Base-by-base conservation (phyloP, 108 stramenopile species). In the Stephanodiscus triporus region DNA sequence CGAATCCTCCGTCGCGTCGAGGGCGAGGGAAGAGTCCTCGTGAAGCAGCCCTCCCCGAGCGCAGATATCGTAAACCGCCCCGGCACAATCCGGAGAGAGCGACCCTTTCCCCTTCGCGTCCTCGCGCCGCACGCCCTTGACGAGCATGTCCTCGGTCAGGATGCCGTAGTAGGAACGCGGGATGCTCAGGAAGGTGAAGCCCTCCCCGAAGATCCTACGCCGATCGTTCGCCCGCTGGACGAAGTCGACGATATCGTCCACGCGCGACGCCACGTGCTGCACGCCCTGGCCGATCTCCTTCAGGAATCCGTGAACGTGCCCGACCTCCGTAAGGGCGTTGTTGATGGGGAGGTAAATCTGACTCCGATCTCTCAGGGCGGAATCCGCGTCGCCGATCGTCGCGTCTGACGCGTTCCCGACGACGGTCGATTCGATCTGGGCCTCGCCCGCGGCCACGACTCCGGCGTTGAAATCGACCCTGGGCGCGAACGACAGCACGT, bases 401-500 rank as follows among this genome's bases (percentile, higher is more conserved):
- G 80, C 63, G 1, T 5, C 40, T 1, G 40, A 5, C 16, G 56
- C 63, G 73, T 96, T 96, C 9, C 95, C 95, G 9, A 90, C 91
- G 17, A 96, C 95, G 14, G 95, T 96, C 66, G 82, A 84, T 63
- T 96, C 95, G 74, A 96, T 96, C 64, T 94, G 92, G 2, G 95
- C 92, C 63, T 93, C 92, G 40, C 95, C 95, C 9, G 95, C 95
- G 4, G 95, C 95, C 0, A 96, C 92, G 11, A 93, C 95, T 2
- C 92, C 95, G 2, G 95, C 95, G 82, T 96, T 96, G 77, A 96
- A 96, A 83, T 96, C 95, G 16, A 89, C 89, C 79, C 90, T 94
- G 27, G 92, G 86, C 0, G 84, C 83, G 67, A 96, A 96, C 9
- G 83, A 86, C 0, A 96, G 75, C 0, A 89, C 89, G 53, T 96